Conservation (phyloP, 2,329 filamentous ascomycete species). For the Cladophialophora psammophila region DNA sequence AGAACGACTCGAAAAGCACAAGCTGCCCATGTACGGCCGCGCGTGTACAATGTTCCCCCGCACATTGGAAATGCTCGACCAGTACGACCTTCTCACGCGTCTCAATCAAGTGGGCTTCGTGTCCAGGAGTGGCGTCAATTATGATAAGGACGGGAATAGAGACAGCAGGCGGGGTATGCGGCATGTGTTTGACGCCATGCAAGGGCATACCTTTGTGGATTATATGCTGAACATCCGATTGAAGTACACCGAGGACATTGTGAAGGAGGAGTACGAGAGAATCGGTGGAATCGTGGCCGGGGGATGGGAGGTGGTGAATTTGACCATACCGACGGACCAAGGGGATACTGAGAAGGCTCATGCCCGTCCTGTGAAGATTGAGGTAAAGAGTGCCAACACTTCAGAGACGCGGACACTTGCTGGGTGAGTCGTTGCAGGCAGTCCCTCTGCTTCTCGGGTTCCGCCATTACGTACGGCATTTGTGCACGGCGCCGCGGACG, state of each 20-base stretch:
- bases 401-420: background rate
- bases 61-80: conserved; percentile 16
- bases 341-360: background rate
- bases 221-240: conserved; percentile 18
- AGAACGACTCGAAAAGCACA: conserved; percentile 13
- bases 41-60: conserved; percentile 10
- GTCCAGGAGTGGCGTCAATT: conserved; percentile 9
- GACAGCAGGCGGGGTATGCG: conserved; percentile 2
- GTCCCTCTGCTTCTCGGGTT: background rate
- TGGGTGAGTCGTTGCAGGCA: background rate
- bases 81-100: conserved; percentile 8
- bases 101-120: conserved; percentile 12
- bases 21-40: conserved; percentile 19
- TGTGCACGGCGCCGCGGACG: background rate
- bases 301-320: background rate
- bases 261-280: background rate
- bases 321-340: background rate
- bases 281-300: background rate
- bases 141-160: conserved; percentile 9
- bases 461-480: background rate
- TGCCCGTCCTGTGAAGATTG: background rate
- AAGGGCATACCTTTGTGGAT: background rate
- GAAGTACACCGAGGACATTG: conserved; percentile 17
- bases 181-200: conserved; percentile 8
- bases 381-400: background rate